phyloP scores from a whole-genome alignment of 768 basidiomycete species.

The Multifurca ochricompacta region DNA sequence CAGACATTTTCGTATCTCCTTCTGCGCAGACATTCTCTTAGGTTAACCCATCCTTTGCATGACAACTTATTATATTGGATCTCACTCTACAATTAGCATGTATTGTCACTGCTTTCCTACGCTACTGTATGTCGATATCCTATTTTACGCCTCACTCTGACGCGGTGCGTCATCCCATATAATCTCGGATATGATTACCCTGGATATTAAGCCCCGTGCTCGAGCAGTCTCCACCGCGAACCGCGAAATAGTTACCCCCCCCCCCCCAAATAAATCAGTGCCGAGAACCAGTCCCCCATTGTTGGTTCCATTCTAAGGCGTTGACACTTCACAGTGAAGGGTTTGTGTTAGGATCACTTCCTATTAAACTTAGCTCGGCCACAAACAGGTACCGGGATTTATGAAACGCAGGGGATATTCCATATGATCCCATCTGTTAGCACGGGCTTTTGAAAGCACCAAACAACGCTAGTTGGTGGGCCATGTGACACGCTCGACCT shows the following conservation, averaged over 20 bases:
- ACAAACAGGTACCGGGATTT: slow-evolving; percentile 5
- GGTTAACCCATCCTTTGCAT: background rate
- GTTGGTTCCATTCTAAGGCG: slow-evolving; percentile 8
- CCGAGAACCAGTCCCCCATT: background rate
- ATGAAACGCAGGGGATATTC: background rate
- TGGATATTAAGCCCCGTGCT: slow-evolving; percentile 1
- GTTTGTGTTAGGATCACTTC: background rate
- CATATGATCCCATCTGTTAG: background rate
- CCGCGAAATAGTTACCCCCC: slow-evolving; percentile 4
- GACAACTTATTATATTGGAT: slow-evolving; percentile 11
- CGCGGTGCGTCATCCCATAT: slow-evolving; percentile 7
- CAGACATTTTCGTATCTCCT: slow-evolving; percentile 3
- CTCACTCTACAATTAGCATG: background rate
- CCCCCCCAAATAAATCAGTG: background rate
- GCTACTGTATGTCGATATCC: slow-evolving; percentile 12
- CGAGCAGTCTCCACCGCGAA: slow-evolving; percentile 1
- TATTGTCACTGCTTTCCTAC: slow-evolving; percentile 6
- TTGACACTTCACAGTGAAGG: slow-evolving; percentile 11
- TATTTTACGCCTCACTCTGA: slow-evolving; percentile 9
- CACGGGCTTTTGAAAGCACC: background rate
- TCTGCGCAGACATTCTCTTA: slow-evolving; percentile 3
- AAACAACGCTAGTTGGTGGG: background rate
- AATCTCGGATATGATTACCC: slow-evolving; percentile 3
- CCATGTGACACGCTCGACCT: background rate
- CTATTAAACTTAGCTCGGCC: slow-evolving; percentile 10